phyloP scores from a whole-genome alignment of 1,284 basidiomycete species.

The Malassezia equina region DNA sequence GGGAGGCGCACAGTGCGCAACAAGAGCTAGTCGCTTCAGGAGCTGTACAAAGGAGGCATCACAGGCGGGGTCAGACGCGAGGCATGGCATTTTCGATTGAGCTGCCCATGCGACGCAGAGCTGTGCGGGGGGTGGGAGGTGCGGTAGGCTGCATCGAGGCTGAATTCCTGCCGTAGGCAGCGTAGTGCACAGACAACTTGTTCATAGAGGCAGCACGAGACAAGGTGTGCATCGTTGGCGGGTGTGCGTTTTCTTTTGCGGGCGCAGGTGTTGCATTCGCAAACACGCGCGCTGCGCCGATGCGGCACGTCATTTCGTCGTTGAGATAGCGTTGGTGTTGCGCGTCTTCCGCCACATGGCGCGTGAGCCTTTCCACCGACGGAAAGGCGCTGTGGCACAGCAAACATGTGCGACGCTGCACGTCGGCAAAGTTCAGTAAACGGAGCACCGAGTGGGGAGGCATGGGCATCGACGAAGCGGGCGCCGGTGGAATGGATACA shows the following conservation, averaged over 20 bases:
- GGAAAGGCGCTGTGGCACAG: slow-evolving; percentile 16
- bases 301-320: slow-evolving; percentile 10
- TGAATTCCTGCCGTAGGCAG: neutral
- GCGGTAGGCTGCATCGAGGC: neutral
- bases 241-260: slow-evolving; percentile 8
- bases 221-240: neutral
- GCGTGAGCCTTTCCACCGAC: slow-evolving; percentile 5
- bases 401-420: slow-evolving; percentile 7
- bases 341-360: slow-evolving; percentile 9
- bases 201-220: neutral
- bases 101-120: neutral
- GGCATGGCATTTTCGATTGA: neutral
- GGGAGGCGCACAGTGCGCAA: neutral
- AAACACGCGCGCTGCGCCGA: slow-evolving; percentile 12
- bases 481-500: neutral
- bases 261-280: neutral
- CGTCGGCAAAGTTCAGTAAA: slow-evolving; percentile 12
- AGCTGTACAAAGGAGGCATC: neutral
- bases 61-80: neutral
- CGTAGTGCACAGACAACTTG: neutral
- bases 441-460: slow-evolving; percentile 10
- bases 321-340: slow-evolving; percentile 13
- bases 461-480: neutral
- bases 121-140: neutral
- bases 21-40: neutral